phyloP scores from a whole-genome alignment of 208 protist genomes.

The Phytomonas sp. region DNA sequence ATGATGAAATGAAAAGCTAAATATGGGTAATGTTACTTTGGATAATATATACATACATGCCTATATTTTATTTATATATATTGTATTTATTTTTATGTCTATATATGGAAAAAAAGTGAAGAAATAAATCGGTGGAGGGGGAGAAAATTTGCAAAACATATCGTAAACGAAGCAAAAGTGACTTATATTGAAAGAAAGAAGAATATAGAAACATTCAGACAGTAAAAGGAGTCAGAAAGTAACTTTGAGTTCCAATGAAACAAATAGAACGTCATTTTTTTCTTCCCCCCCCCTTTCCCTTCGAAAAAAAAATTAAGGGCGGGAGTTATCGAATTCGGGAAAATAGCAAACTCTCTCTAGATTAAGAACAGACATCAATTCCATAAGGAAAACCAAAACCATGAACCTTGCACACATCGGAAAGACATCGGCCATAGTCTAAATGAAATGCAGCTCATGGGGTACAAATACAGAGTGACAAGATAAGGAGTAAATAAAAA shows the following conservation, averaged over 20 bases:
- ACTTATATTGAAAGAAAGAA: background rate
- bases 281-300: too few species aligned
- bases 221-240: slow-evolving; percentile 4
- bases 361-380: too few species aligned
- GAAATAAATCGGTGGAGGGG: background rate
- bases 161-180: background rate
- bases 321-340: too few species aligned
- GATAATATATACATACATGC: slow-evolving; percentile 9
- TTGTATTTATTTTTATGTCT: background rate
- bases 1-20: slow-evolving; percentile 8
- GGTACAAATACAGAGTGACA: background rate
- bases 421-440: too few species aligned
- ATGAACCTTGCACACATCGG: too few species aligned
- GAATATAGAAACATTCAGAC: slow-evolving; percentile 1
- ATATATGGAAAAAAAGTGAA: slow-evolving; percentile 5
- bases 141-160: too few species aligned
- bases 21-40: background rate
- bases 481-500: slow-evolving; percentile 1
- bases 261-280: too few species aligned
- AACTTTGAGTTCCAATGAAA: background rate
- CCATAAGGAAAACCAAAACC: too few species aligned
- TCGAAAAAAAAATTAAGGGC: too few species aligned
- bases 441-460: too few species aligned
- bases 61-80: slow-evolving; percentile 6
- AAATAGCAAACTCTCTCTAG: too few species aligned